Evolutionary conservation across 441 rosid genomes (phyloP).

Genomic region (Gossypium trilobum): DNA sequence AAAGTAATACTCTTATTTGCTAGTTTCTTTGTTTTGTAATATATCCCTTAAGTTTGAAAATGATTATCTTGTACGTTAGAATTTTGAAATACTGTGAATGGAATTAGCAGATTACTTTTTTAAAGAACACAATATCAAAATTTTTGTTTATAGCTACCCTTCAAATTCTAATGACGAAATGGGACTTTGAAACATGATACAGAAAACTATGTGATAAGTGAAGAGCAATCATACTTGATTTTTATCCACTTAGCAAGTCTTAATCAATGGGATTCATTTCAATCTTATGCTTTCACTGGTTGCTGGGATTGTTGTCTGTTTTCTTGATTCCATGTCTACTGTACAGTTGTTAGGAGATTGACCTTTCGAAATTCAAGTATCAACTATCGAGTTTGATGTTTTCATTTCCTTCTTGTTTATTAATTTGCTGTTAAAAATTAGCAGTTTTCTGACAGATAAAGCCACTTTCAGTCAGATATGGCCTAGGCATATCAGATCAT

Average conservation of each 20-base stretch:
- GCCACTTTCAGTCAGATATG: slow-evolving; percentile 79
- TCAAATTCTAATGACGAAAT: not conserved
- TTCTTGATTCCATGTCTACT: not conserved
- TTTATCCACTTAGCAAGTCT: not conserved
- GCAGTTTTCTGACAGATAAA: slow-evolving; percentile 49
- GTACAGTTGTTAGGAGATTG: not conserved
- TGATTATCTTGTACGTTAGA: not conserved
- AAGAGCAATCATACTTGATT: not conserved
- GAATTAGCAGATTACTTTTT: not conserved
- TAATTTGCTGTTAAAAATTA: slow-evolving; percentile 4
- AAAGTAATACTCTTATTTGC: not conserved
- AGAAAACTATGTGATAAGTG: not conserved
- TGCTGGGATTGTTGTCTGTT: not conserved
- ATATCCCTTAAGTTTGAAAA: not conserved
- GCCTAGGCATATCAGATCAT: slow-evolving; percentile 67
- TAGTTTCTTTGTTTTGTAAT: not conserved
- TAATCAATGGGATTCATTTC: not conserved
- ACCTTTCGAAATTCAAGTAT: slow-evolving; percentile 4
- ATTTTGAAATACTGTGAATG: not conserved
- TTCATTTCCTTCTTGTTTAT: not conserved
- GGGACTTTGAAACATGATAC: not conserved
- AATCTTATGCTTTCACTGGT: not conserved
- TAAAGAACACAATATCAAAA: not conserved
- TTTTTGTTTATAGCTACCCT: not conserved
- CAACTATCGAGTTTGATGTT: not conserved